A percentile compares a stretch with the other conserved stretches of the same genome.
phyloP scores from a whole-genome alignment of 106 monocot species.

The Ottelia alismoides region DNA sequence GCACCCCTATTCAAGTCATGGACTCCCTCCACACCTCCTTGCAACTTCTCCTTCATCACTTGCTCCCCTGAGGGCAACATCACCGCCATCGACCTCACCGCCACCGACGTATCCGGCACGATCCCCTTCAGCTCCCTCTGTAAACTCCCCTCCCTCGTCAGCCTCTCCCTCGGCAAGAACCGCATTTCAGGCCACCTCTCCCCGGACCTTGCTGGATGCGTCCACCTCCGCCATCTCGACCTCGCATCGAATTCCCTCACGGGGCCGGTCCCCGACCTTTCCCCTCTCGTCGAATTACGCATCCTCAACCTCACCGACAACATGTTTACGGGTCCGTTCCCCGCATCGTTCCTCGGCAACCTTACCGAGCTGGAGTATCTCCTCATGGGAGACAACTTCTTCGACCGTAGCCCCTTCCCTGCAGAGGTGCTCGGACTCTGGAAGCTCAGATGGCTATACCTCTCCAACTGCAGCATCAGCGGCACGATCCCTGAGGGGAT shows the following conservation, averaged over 20 bases:
- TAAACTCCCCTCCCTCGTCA: slow-evolving; percentile 3
- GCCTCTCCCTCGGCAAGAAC: slow-evolving; percentile 28
- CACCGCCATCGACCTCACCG: slow-evolving; percentile 4
- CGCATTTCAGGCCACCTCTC: slow-evolving; percentile 23
- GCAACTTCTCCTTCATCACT: slow-evolving; percentile 5
- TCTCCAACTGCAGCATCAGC: slow-evolving; percentile 25
- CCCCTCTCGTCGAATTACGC: slow-evolving; percentile 27
- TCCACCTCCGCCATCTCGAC: slow-evolving; percentile 31
- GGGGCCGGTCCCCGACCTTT: slow-evolving; percentile 48
- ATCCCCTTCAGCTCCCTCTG: slow-evolving; percentile 8
- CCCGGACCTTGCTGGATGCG: slow-evolving; percentile 26
- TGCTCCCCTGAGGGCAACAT: slow-evolving; percentile 1
- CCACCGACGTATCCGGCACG: neutral
- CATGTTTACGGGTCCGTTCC: slow-evolving; percentile 28
- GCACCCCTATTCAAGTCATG: slow-evolving; percentile 3
- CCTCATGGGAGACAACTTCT: slow-evolving; percentile 29
- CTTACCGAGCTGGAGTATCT: slow-evolving; percentile 22
- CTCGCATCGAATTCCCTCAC: slow-evolving; percentile 39
- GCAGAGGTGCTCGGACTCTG: slow-evolving; percentile 11
- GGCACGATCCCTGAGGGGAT: slow-evolving; percentile 45
- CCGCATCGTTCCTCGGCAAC: slow-evolving; percentile 21
- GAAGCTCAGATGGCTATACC: slow-evolving; percentile 34
- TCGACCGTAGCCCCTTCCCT: slow-evolving; percentile 32
- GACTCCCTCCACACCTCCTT: neutral
- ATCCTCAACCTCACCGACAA: slow-evolving; percentile 37